Evolutionary conservation across 192 early-diverging fungal species (phyloP), one percentile per base, ranked within the genome.

Genomic region (Coemansia sp.): DNA sequence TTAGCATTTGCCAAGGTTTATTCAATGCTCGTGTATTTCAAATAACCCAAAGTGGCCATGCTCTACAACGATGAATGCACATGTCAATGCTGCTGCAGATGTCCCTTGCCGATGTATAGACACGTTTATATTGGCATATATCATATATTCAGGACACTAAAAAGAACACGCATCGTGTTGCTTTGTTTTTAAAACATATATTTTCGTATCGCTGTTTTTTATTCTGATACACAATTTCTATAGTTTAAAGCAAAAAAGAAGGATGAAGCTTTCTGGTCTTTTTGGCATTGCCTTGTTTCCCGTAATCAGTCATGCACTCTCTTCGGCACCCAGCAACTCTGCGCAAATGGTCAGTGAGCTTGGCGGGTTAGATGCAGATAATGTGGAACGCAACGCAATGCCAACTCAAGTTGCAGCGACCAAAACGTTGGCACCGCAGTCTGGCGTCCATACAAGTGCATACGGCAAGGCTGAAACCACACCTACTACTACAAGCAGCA

Each of bases 401-500:
- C 14, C 43, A 14, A 48, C 24, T 0, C 29, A 25, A 15, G 43
- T 15, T 2, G 12, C 43, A 6, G n/a, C 22, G n/a, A 27, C 45
- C 58, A 29, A 45, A 48, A n/a, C 19, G 2, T 7, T n/a, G 1
- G 22, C 10, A 37, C 21, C 41, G 10, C 37, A 45, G 21, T 38
- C 56, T 17, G 41, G 27, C 48, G 12, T 35, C 47, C 12, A 53
- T 27, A 11, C 5, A 47, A 2, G 17, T 27, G 60, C 41, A 43
- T 27, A 27, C 11, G 54, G 7, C 45, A 52, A 39, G 9, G 35
- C n/a, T 1, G 17, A 35, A 5, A 6, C 48, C 0, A 21, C 29
- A 4, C 29, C 54, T 1, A 1, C 72, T 10, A n/a, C 45, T 19
- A 37, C 60, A 4, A 64, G 59, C 38, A 61, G 54, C 38, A 65